A percentile compares a stretch with the other conserved stretches of the same genome.
These are phyloP conservation scores for Lactifluus subvellereus DNA, from an alignment of 768 basidiomycete species.

Conservation along the genomic window DNA sequence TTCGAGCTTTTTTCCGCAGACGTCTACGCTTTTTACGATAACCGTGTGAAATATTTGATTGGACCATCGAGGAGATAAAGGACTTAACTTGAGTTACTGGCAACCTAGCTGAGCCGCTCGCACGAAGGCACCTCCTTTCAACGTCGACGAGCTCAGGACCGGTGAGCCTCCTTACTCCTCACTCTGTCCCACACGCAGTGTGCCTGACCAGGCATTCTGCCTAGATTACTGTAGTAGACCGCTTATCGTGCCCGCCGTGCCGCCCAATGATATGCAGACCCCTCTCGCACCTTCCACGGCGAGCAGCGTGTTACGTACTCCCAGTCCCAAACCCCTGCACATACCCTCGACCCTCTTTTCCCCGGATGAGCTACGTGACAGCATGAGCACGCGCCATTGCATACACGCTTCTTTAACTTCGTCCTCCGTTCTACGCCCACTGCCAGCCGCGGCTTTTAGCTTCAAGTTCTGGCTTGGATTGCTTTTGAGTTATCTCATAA, in stretches of 20 bases:
- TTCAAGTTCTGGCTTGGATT: too few species aligned
- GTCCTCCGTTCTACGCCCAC: too few species aligned
- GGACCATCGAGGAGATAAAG: too few species aligned
- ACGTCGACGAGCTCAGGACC: neutral
- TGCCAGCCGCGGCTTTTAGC: too few species aligned
- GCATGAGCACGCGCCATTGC: too few species aligned
- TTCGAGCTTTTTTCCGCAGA: too few species aligned
- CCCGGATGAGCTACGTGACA: conserved; percentile 29
- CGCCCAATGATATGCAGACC: neutral
- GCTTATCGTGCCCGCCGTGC: neutral
- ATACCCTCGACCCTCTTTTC: conserved; percentile 34
- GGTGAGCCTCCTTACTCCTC: neutral
- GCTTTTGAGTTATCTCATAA: too few species aligned
- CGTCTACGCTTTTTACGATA: too few species aligned
- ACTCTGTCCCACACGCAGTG: neutral
- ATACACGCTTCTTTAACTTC: too few species aligned
- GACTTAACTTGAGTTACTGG: too few species aligned
- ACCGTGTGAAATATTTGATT: too few species aligned
- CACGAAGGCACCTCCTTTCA: neutral
- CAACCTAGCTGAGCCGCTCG: too few species aligned
- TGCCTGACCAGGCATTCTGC: neutral
- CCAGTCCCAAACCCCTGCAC: conserved; percentile 23
- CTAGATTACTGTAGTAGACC: neutral
- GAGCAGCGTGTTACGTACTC: conserved; percentile 21
- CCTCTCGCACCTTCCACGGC: conserved; percentile 26